phyloP scores from a whole-genome alignment of 2,329 filamentous ascomycete species.

The Cladosporium sp. region DNA sequence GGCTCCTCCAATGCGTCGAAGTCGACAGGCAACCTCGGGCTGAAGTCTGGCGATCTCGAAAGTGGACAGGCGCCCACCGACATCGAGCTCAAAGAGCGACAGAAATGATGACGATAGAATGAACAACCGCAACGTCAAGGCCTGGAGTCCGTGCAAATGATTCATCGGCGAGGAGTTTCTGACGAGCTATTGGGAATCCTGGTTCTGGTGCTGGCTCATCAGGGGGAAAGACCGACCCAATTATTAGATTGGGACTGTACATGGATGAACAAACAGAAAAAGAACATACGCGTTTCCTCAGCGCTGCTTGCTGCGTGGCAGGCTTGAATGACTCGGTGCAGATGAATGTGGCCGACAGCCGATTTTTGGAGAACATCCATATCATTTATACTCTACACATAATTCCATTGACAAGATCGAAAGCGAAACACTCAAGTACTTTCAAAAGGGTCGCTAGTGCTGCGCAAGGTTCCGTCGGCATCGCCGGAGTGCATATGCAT shows the following conservation, averaged over 20 bases:
- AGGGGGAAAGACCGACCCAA: not conserved
- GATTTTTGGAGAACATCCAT: not conserved
- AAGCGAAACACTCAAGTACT: not conserved
- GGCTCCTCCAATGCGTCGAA: not conserved
- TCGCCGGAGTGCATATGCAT: not conserved
- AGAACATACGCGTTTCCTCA: not conserved
- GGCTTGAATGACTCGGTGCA: not conserved
- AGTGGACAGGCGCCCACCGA: not conserved
- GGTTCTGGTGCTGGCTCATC: slow-evolving; percentile 5
- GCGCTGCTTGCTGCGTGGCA: not conserved
- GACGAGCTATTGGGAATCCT: not conserved
- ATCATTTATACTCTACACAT: not conserved
- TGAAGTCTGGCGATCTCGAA: not conserved
- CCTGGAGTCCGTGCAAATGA: not conserved
- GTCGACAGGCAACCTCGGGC: not conserved
- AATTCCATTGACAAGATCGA: slow-evolving; percentile 9
- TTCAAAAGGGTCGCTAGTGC: no score
- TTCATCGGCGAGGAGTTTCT: not conserved
- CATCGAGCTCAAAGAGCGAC: not conserved
- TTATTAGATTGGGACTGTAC: not conserved
- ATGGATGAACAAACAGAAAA: not conserved
- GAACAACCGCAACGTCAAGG: not conserved
- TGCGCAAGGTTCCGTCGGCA: not conserved
- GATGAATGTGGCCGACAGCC: not conserved
- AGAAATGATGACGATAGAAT: not conserved